These are phyloP conservation scores for Pneumocystis sp. DNA, from an alignment of 1,139 yeast genomes.

Conservation along the genomic window DNA sequence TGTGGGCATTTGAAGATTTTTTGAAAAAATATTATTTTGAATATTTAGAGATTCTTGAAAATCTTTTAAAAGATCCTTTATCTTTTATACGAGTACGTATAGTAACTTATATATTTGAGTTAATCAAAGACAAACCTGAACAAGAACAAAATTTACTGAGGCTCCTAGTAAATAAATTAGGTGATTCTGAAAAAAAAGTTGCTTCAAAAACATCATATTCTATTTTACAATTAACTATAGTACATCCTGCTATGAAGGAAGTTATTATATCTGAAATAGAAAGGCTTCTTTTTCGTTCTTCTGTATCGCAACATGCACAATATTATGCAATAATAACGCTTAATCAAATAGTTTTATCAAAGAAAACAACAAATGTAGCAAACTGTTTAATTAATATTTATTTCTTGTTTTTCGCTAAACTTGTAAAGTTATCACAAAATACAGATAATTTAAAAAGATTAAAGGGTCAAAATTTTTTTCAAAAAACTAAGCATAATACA, in stretches of 20 bases:
- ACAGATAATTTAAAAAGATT: conserved; percentile 25
- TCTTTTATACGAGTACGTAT: conserved; percentile 72
- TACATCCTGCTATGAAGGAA: conserved; percentile 90
- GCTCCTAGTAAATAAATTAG: conserved; percentile 82
- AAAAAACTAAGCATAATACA: conserved; percentile 19
- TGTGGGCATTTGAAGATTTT: conserved; percentile 80
- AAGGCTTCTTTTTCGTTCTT: conserved; percentile 63
- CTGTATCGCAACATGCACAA: conserved; percentile 47
- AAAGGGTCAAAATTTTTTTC: conserved; percentile 7
- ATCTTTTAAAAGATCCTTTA: conserved; percentile 78
- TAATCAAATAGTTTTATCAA: conserved; percentile 80
- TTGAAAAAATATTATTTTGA: conserved; percentile 62
- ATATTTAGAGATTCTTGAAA: conserved; percentile 54
- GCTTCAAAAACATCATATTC: conserved; percentile 78
- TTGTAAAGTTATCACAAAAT: conserved; percentile 54
- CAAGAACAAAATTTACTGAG: conserved; percentile 85
- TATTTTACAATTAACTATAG: conserved; percentile 66
- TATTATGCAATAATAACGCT: conserved; percentile 78
- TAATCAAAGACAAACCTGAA: conserved; percentile 77
- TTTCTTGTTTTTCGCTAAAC: conserved; percentile 70
- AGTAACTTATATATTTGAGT: conserved; percentile 60
- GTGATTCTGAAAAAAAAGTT: conserved; percentile 83
- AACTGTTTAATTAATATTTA: conserved; percentile 71
- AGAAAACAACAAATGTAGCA: conserved; percentile 62
- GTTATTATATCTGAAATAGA: conserved; percentile 65